Evolutionary conservation across 495 filamentous ascomycete species (phyloP).

Genomic region (Lentithecium fluviatile): DNA sequence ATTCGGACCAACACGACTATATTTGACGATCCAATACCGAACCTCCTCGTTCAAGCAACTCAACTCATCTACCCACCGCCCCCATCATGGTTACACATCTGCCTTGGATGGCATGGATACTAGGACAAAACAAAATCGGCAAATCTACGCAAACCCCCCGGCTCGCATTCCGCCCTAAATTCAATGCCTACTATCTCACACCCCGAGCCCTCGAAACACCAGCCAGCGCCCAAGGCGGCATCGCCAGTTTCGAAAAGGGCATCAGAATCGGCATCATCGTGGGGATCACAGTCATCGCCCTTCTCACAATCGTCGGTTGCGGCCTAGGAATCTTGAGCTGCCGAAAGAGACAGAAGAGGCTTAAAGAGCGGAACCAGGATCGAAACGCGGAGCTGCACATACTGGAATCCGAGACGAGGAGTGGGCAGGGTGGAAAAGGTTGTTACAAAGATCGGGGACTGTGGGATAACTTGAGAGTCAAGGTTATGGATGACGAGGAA

Average conservation of each 20-base stretch:
- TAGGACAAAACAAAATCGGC: too few relatives aligned
- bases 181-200: too few relatives aligned
- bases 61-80: too few relatives aligned
- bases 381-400: constrained; percentile 5
- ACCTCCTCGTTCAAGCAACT: too few relatives aligned
- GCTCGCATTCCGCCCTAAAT: too few relatives aligned
- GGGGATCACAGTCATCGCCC: constrained; percentile 11
- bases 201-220: too few relatives aligned
- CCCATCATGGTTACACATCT: too few relatives aligned
- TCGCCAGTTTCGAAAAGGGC: not conserved
- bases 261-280: constrained; percentile 20
- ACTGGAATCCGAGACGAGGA: constrained; percentile 5
- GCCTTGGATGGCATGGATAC: too few relatives aligned
- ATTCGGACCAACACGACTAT: too few relatives aligned
- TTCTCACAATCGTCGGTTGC: constrained; percentile 12
- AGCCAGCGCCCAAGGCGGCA: not conserved
- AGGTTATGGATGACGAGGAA: not conserved
- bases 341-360: not conserved
- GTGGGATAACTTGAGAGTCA: constrained; percentile 11
- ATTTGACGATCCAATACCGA: too few relatives aligned
- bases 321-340: not conserved
- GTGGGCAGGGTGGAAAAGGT: constrained; percentile 2
- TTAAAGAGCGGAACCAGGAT: not conserved
- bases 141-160: too few relatives aligned
- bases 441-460: not conserved